A percentile compares a stretch with the other conserved stretches of the same genome.
These are phyloP conservation scores for Amyloporia xantha DNA, from an alignment of 768 basidiomycete species.

Conservation along the genomic window DNA sequence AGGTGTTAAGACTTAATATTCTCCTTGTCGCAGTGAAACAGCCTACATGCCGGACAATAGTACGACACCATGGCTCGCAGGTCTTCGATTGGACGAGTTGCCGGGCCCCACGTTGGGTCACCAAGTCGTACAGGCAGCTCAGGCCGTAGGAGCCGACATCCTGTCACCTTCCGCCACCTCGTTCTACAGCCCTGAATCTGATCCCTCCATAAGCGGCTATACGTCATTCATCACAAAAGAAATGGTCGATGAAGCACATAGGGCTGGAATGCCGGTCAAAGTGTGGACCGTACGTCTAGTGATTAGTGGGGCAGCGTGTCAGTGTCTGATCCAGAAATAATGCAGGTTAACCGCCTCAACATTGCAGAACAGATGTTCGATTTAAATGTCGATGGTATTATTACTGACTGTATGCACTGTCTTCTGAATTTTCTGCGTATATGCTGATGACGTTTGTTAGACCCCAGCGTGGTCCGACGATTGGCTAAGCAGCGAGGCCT, in stretches of 20 bases:
- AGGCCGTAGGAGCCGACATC: conserved; percentile 54
- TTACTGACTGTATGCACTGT: conserved; percentile 53
- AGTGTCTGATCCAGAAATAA: neutral
- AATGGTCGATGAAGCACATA: conserved; percentile 65
- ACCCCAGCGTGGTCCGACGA: conserved; percentile 52
- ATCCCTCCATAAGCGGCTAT: conserved; percentile 39
- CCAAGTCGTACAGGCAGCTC: conserved; percentile 64
- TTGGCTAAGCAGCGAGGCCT: conserved; percentile 48
- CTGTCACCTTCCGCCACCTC: conserved; percentile 54
- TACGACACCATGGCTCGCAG: conserved; percentile 63
- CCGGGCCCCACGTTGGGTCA: conserved; percentile 50
- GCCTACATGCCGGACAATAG: conserved; percentile 34
- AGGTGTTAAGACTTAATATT: neutral
- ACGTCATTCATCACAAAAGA: conserved; percentile 55
- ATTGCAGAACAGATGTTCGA: conserved; percentile 53
- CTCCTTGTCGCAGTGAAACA: conserved; percentile 29
- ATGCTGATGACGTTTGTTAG: conserved; percentile 17
- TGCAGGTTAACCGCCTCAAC: conserved; percentile 56
- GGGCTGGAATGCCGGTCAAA: conserved; percentile 54
- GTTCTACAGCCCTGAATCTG: conserved; percentile 31
- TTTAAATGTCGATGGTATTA: conserved; percentile 68
- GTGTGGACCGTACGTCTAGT: conserved; percentile 62
- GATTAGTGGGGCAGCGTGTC: neutral
- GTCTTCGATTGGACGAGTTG: conserved; percentile 56
- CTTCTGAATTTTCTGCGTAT: neutral